phyloP scores from a whole-genome alignment of 2,329 filamentous ascomycete genomes.

The Scleromitrula shiraiana region DNA sequence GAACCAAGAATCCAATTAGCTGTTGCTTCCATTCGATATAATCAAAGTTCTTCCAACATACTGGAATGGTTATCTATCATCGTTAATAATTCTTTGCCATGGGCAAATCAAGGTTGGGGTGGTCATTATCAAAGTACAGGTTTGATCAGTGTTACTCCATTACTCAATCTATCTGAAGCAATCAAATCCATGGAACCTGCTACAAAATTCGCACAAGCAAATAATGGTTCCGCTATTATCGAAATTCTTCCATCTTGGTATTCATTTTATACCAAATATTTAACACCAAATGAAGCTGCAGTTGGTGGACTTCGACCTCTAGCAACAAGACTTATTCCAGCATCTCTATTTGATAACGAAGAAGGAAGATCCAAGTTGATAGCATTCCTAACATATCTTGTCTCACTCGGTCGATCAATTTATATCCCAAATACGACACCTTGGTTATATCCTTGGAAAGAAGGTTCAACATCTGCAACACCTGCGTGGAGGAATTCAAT shows the following conservation, averaged over 20 bases:
- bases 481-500: slow-evolving; percentile 13
- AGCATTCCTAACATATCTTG: slow-evolving; percentile 8
- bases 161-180: slow-evolving; percentile 14
- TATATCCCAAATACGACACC: slow-evolving; percentile 15
- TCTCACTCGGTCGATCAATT: slow-evolving; percentile 7
- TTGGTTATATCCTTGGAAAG: slow-evolving; percentile 10
- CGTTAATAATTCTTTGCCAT: slow-evolving; percentile 13
- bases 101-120: slow-evolving; percentile 18
- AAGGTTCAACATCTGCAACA: slow-evolving; percentile 15
- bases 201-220: slow-evolving; percentile 7
- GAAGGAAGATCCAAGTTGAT: slow-evolving; percentile 8
- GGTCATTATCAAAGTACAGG: slow-evolving; percentile 11
- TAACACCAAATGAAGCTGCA: slow-evolving; percentile 8
- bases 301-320: slow-evolving; percentile 10
- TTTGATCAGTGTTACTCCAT: slow-evolving; percentile 14
- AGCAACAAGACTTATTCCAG: slow-evolving; percentile 9
- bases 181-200: slow-evolving; percentile 11
- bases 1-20: slow-evolving; percentile 11
- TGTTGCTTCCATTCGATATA: slow-evolving; percentile 13
- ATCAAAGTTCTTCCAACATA: slow-evolving; percentile 5
- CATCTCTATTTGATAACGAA: slow-evolving; percentile 8
- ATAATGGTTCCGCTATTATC: slow-evolving; percentile 8
- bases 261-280: slow-evolving; percentile 13
- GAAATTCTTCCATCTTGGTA: slow-evolving; percentile 13
- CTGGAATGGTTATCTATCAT: slow-evolving; percentile 11